Conservation (phyloP, 148 eudicot species). For the Camellia granthamiana region DNA sequence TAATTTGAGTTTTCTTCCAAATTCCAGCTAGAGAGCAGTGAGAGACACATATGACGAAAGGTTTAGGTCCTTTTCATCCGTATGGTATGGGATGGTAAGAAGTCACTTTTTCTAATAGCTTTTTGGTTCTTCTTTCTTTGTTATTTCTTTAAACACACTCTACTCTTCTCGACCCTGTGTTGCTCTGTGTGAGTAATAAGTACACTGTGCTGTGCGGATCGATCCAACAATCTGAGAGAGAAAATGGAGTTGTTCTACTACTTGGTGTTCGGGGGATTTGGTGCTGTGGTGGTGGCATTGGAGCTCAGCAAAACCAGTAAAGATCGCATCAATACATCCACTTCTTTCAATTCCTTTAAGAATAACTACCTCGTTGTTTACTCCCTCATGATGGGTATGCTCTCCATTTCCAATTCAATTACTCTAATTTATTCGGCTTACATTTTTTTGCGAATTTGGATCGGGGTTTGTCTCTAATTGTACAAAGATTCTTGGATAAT, state of each 20-base stretch:
- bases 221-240: background rate
- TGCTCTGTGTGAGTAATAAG: no score
- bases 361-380: conserved; percentile 71
- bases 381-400: conserved; percentile 81
- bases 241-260: conserved; percentile 74
- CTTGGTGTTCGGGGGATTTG: conserved; percentile 51
- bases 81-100: no score
- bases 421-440: background rate
- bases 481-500: background rate
- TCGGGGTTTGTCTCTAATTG: background rate
- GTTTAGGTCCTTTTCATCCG: no score
- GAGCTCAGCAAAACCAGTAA: conserved; percentile 71
- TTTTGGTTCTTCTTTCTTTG: no score
- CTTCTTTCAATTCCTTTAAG: conserved; percentile 66
- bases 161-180: no score
- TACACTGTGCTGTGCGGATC: background rate
- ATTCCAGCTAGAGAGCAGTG: no score
- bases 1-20: no score
- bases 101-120: no score
- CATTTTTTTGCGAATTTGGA: background rate
- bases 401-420: background rate
- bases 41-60: no score
- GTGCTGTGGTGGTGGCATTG: conserved; percentile 49
- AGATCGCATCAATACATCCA: conserved; percentile 62
- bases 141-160: no score